A percentile compares a stretch with the other conserved stretches of the same genome.
These are phyloP conservation scores for Fusarium illudens DNA, from an alignment of 2,329 filamentous ascomycete genomes.

Conservation along the genomic window DNA sequence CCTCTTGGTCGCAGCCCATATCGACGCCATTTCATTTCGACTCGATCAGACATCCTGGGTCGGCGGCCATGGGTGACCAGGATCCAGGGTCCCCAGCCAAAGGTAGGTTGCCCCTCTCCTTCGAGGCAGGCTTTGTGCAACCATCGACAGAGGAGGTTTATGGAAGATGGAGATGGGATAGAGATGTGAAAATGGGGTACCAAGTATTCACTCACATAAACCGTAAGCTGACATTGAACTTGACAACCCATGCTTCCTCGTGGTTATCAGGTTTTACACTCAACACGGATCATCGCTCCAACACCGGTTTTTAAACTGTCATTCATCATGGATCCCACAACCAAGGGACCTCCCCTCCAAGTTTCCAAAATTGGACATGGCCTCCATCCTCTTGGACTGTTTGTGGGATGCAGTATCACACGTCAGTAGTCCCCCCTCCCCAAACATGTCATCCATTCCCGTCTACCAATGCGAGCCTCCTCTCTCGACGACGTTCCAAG, in stretches of 20 bases:
- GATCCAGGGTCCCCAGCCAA: neutral
- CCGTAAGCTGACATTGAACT: neutral
- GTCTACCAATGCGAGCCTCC: neutral
- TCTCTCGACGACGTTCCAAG: neutral
- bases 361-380: slow-evolving; percentile 32
- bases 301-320: neutral
- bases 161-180: neutral
- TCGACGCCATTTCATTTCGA: slow-evolving; percentile 22
- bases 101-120: neutral
- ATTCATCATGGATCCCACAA: slow-evolving; percentile 20
- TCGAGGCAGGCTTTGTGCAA: slow-evolving; percentile 6
- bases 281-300: neutral
- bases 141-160: neutral
- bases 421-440: slow-evolving; percentile 28
- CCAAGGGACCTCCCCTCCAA: slow-evolving; percentile 6
- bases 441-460: neutral
- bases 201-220: too few species aligned
- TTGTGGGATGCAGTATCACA: slow-evolving; percentile 23
- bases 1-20: slow-evolving; percentile 5
- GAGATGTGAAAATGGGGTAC: neutral
- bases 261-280: neutral
- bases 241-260: neutral
- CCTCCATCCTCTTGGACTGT: slow-evolving; percentile 9
- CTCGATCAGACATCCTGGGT: slow-evolving; percentile 1
- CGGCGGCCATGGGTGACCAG: neutral